These are phyloP conservation scores for Corchorus olitorius DNA, from an alignment of 345 rosid genomes.

Conservation along the genomic window DNA sequence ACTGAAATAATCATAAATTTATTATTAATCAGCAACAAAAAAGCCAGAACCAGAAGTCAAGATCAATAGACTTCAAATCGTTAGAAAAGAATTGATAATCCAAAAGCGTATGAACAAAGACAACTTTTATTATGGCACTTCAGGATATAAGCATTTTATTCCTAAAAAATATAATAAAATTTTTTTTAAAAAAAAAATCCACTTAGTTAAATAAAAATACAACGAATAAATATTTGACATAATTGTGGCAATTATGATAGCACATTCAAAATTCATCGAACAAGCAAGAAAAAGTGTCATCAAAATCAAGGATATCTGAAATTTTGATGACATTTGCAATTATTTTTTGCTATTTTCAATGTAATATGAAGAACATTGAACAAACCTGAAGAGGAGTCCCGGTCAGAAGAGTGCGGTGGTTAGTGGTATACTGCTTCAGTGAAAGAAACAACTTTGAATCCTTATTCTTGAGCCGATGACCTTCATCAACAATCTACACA, in stretches of 20 bases:
- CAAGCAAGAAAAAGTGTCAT: background rate
- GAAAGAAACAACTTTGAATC: constrained; percentile 92
- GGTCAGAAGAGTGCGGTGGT: constrained; percentile 92
- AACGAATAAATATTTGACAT: constrained; percentile 2
- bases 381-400: constrained; percentile 99
- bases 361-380: constrained; percentile 20
- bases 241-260: background rate
- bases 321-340: background rate
- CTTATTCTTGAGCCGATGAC: constrained; percentile 98
- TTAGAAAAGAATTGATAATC: background rate
- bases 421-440: constrained; percentile 85
- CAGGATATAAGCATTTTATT: background rate
- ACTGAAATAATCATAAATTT: background rate
- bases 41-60: constrained; percentile 3
- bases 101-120: background rate
- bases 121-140: background rate
- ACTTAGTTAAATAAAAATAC: constrained; percentile 1
- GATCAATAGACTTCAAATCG: constrained; percentile 6
- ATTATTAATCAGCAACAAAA: background rate
- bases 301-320: background rate
- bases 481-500: constrained; percentile 97
- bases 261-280: background rate
- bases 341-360: background rate
- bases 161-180: background rate
- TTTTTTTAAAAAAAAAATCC: constrained; percentile 1